A percentile compares a stretch with the other conserved stretches of the same genome.
Conservation (phyloP, 148 eudicot species). For the Pharnaceum exiguum region DNA sequence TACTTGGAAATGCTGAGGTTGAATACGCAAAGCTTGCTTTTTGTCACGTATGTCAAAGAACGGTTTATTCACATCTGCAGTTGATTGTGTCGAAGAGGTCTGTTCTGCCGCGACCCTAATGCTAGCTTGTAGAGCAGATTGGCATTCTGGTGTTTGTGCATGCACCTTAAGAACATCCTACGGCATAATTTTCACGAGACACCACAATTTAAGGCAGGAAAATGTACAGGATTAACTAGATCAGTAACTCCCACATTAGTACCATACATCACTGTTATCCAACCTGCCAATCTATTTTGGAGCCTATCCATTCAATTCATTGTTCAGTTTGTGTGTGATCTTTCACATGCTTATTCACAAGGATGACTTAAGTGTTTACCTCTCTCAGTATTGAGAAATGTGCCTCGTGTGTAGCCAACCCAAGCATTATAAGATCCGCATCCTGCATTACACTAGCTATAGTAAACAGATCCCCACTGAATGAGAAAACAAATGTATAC, state of each 20-base stretch:
- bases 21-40: neutral
- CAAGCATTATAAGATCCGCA: conserved; percentile 91
- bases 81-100: neutral
- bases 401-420: conserved; percentile 87
- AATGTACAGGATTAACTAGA: too few relatives aligned
- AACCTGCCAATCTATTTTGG: too few relatives aligned
- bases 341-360: too few relatives aligned
- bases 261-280: too few relatives aligned
- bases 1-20: conserved; percentile 15
- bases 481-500: neutral
- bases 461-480: neutral
- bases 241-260: too few relatives aligned
- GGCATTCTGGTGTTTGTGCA: neutral
- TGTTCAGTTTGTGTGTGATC: too few relatives aligned
- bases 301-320: too few relatives aligned
- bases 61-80: neutral
- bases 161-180: neutral
- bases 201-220: too few relatives aligned
- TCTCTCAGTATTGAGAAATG: conserved; percentile 94
- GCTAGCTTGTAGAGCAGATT: neutral
- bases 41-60: neutral
- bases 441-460: conserved; percentile 34
- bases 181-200: neutral
- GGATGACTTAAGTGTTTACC: too few relatives aligned
- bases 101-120: neutral